Base-by-base conservation (phyloP, 148 eudicot genomes). In the Arctostaphylos glauca region DNA sequence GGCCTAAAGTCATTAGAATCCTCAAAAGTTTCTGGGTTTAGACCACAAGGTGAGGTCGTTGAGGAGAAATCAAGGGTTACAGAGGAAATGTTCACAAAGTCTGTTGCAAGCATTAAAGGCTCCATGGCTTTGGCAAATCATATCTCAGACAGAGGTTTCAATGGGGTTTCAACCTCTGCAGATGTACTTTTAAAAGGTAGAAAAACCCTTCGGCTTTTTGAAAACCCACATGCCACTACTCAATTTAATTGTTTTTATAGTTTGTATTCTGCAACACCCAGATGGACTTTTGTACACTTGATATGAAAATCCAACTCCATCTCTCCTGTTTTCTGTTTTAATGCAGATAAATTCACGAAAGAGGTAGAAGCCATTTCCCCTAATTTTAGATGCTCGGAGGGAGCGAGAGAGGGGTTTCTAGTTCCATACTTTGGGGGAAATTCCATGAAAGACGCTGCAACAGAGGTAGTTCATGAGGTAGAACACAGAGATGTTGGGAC, bases 401-500 rank as follows among this genome's bases (percentile, higher is more conserved):
- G 94, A 68, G 88, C 89, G 84, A 90, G 88, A 80, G 94, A 92
- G 81, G 89, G 88, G 74, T 90, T 92, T 85, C 74, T 87, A 18
- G 92, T 95, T 86, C 85, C 82, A 62, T 92, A 87, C 83, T 43
- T 68, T 9, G 80, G 23, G 25, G 86, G 84, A 31, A 87, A 93
- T 31, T 84, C 90, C 41, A 88, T 77, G 86, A 87, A 76, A 77
- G 88, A 88, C 56, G 87, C 89, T 21, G 72, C 82, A 23, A 81
- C 88, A 47, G 94, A 92, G 55, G 87, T 87, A 53, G 80, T 85
- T 74, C 83, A 82, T 12, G 93, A 86, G 55, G 84, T 85, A 15
- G 84, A 93, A 77, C 97, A 95, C 86, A 87, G 90, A 77, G 98
- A 95, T 82, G 68, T 89, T 55, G 98, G 98, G 60, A 95, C 98